Percentiles rank a stretch among this genome's conserved stretches.
These are phyloP conservation scores for Mycena floridula DNA, from an alignment of 768 basidiomycete genomes.

Conservation along the genomic window DNA sequence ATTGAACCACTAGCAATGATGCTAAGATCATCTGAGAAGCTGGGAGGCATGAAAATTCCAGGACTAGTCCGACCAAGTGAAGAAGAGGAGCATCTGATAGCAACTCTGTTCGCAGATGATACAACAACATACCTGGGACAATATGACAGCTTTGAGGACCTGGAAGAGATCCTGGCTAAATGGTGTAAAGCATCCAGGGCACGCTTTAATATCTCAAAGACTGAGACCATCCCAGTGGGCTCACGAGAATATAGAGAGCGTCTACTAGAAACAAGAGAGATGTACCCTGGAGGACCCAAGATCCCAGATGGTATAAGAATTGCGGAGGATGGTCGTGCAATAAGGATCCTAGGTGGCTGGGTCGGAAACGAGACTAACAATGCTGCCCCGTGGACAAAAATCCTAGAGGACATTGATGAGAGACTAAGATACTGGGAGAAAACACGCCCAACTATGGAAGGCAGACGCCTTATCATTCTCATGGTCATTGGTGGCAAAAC, in stretches of 20 bases:
- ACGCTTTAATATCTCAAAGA: constrained; percentile 17
- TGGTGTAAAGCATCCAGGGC: constrained; percentile 7
- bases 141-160: constrained; percentile 2
- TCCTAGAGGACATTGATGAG: constrained; percentile 4
- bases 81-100: constrained; percentile 8
- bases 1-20: constrained; percentile 23
- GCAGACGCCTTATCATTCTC: constrained; percentile 3
- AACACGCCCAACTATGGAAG: constrained; percentile 9
- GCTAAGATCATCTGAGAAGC: constrained; percentile 7
- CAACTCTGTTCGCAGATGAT: constrained; percentile 19
- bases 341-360: constrained; percentile 7
- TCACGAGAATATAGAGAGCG: not conserved
- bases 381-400: constrained; percentile 2
- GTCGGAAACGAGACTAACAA: constrained; percentile 7
- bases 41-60: constrained; percentile 13
- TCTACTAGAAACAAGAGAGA: not conserved
- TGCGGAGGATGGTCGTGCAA: constrained; percentile 7
- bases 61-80: not conserved
- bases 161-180: not conserved
- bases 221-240: constrained; percentile 18
- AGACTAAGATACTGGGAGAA: constrained; percentile 6
- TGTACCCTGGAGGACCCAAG: not conserved
- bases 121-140: constrained; percentile 10
- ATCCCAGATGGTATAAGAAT: constrained; percentile 5
- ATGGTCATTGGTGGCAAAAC: constrained; percentile 13